Evolutionary conservation across 2,329 filamentous ascomycete genomes (phyloP), one percentile per base, ranked within the genome.

Genomic region (Botrytis aclada): DNA sequence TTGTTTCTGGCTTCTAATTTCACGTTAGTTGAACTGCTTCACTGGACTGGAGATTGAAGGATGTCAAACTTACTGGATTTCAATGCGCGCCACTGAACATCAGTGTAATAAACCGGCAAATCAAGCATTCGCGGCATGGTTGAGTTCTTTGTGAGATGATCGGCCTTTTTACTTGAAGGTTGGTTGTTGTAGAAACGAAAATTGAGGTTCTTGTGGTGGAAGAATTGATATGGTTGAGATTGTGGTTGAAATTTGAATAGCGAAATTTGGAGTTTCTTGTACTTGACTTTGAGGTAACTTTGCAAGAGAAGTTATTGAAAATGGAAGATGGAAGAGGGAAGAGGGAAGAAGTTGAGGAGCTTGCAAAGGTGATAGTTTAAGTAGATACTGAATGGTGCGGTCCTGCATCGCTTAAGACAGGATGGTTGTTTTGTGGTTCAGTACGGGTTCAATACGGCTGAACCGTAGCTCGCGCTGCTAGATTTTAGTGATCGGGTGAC

Each of bases 81-180:
- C 18, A 69, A 32, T 58, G 47, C 65, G 65, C 65, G 65, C 65
- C 65, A 69, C 32, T 69, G 47, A 12, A 10, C n/a, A 29, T 69
- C 65, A 12, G n/a, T 69, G 37, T 69, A 69, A 41, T 32, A 12
- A 41, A 69, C 65, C 6, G 20, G n/a, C 1, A 51, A 37, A 16
- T n/a, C 65, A 18, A 69, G 37, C 6, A 69, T 41, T 56, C 65
- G 65, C 16, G 65, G 16, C 65, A 69, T 69, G 18, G 7, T 32
- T 34, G 25, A 18, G 10, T 16, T 32, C 10, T 1, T 32, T 12
- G 18, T 12, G n/a, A 65, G 29, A 8, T 4, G 12, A 51, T 9
- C 51, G 20, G 4, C 10, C 12, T 14, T 16, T 4, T 8, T 7
- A 12, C 39, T 61, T 16, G 32, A 4, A 41, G 18, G 7, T 41